Evolutionary conservation across 2,329 filamentous ascomycete genomes (phyloP).

Genomic region (Emmonsiellopsis sp.): DNA sequence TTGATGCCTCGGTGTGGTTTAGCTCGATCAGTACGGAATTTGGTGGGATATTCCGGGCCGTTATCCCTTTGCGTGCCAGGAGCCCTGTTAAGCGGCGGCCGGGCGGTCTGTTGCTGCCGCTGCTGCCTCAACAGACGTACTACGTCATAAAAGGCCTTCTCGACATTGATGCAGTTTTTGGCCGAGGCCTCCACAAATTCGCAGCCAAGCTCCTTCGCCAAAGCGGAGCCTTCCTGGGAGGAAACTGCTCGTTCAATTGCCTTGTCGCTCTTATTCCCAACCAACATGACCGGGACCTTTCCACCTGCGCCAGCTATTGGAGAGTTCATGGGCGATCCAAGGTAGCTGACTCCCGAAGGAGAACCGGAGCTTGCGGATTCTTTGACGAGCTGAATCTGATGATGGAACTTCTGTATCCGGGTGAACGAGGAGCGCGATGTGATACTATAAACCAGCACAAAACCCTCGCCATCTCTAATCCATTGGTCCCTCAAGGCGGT

Average conservation of each 20-base stretch:
- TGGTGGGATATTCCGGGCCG: conserved; percentile 30
- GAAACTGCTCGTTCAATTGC: conserved; percentile 94
- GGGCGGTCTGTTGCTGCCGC: conserved; percentile 46
- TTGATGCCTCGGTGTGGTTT: conserved; percentile 26
- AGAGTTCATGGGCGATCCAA: conserved; percentile 40
- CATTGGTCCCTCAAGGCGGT: conserved; percentile 94
- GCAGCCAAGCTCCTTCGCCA: conserved; percentile 86
- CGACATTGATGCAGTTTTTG: conserved; percentile 97
- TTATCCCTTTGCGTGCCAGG: conserved; percentile 30
- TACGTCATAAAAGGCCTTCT: conserved; percentile 97
- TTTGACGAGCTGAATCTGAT: conserved; percentile 95
- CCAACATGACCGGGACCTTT: conserved; percentile 90
- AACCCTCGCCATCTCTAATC: conserved; percentile 96
- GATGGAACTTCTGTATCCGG: conserved; percentile 90
- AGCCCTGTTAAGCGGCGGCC: conserved; percentile 27
- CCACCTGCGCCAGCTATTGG: conserved; percentile 40
- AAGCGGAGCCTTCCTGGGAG: conserved; percentile 85
- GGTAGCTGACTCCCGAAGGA: conserved; percentile 41
- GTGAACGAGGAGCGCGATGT: conserved; percentile 92
- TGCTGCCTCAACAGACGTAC: conserved; percentile 83
- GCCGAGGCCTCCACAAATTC: conserved; percentile 96
- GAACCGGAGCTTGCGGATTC: conserved; percentile 60
- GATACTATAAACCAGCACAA: conserved; percentile 97
- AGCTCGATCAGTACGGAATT: conserved; percentile 30
- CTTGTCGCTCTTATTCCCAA: conserved; percentile 96